Evolutionary conservation across 176 grass and related monocot genomes (phyloP), one percentile per base, ranked within the genome.

Genomic region (Miscanthus lutarioriparius): DNA sequence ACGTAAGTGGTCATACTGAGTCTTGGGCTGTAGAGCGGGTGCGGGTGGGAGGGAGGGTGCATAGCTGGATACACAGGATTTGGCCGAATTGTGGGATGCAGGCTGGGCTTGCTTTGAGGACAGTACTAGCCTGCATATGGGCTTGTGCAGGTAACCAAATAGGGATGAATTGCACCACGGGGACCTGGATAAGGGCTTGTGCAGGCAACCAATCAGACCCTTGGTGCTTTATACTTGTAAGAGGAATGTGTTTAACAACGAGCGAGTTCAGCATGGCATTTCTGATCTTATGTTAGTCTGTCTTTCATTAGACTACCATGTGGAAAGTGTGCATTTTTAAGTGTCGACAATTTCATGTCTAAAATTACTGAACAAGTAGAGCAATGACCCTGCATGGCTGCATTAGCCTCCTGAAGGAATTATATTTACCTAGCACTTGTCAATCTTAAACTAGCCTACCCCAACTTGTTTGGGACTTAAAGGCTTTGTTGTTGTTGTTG

Each of bases 281-380:
- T 68, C 15, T 72, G 16, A 78, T 17, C 8, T 33, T 47, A 54
- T 84, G 48, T 36, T 67, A 37, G 10, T 70, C 63, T 64, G 39
- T 47, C 56, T 47, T 68, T 75, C 16, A 36, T 65, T 45, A 62
- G 20, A 67, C 48, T 49, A 28, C 5, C 62, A 75, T 66, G 8
- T 56, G 0, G 26, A 44, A 78, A 74, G 0, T 82, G 8, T 86
- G 64, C 78, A 54, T 72, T 51, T 65, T 22, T 37, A 45, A 77
- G 17, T 25, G 9, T 58, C 30, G 15, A 73, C 45, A 38, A 49
- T 45, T 27, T 20, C 22, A 37, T 74, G 30, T 41, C 5, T 23
- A 66, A 81, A 78, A 70, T 39, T 47, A 19, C 17, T 68, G 40
- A 39, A 78, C 16, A 64, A 41, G 78, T 40, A 47, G 28, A 28